Evolutionary conservation across 768 basidiomycete species (phyloP).

Genomic region (Naganishia onofrii): DNA sequence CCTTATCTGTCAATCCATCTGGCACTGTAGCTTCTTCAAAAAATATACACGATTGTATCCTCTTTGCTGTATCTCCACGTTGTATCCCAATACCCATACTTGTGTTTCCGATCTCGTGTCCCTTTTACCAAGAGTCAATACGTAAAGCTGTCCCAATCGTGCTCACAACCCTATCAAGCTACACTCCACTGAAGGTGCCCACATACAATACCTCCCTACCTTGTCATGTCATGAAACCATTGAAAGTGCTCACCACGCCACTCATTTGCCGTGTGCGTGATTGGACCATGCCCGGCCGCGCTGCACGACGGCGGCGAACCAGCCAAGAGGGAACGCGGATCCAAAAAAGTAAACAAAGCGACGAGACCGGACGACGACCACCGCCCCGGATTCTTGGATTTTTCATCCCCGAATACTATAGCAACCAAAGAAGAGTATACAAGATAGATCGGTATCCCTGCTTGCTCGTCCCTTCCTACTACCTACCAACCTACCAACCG

Average conservation of each 20-base stretch:
- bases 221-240: too few relatives aligned
- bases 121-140: too few relatives aligned
- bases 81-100: not conserved
- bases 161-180: too few relatives aligned
- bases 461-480: not conserved
- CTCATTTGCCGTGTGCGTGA: not conserved
- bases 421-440: not conserved
- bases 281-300: constrained; percentile 26
- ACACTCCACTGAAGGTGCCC: too few relatives aligned
- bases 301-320: not conserved
- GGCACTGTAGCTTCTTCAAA: not conserved
- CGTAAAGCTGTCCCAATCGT: too few relatives aligned
- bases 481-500: not conserved
- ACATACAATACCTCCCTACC: too few relatives aligned
- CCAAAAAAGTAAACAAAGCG: constrained; percentile 7
- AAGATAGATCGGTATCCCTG: not conserved
- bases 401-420: not conserved
- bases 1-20: too few relatives aligned
- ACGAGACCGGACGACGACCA: not conserved
- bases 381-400: not conserved
- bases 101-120: too few relatives aligned
- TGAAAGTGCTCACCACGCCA: too few relatives aligned
- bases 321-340: not conserved
- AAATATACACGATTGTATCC: not conserved
- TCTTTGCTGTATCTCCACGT: not conserved